These are phyloP conservation scores for Boletellus deceptivus DNA, from an alignment of 1,284 basidiomycete genomes.

Conservation along the genomic window DNA sequence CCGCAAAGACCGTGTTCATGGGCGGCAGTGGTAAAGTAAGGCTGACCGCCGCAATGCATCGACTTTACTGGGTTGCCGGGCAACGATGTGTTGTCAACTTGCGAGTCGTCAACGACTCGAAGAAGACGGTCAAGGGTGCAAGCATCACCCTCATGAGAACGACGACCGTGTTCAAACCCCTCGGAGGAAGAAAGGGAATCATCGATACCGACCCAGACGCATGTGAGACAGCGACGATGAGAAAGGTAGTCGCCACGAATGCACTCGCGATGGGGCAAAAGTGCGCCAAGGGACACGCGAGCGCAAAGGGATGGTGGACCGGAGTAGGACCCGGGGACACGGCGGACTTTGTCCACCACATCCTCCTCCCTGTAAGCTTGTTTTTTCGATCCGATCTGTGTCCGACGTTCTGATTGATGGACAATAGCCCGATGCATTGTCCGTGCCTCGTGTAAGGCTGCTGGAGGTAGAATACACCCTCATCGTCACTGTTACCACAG, in stretches of 20 bases:
- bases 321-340: constrained; percentile 68
- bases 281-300: constrained; percentile 65
- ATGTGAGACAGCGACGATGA: constrained; percentile 58
- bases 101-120: constrained; percentile 70
- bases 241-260: constrained; percentile 65
- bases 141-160: constrained; percentile 71
- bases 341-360: constrained; percentile 59
- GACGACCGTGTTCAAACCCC: constrained; percentile 65
- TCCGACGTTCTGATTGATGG: constrained; percentile 2
- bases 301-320: constrained; percentile 86
- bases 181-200: constrained; percentile 36
- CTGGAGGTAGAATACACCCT: constrained; percentile 81
- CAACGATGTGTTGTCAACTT: constrained; percentile 78
- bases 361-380: constrained; percentile 69
- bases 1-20: constrained; percentile 60
- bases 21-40: constrained; percentile 69
- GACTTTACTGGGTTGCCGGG: constrained; percentile 83
- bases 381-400: constrained; percentile 4
- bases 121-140: constrained; percentile 69
- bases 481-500: constrained; percentile 67
- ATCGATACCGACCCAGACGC: constrained; percentile 46
- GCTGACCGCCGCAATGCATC: constrained; percentile 71
- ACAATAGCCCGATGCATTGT: constrained; percentile 66
- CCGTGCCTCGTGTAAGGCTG: constrained; percentile 71
- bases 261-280: constrained; percentile 66